Base-by-base conservation (phyloP, 441 rosid species). In the Geranium incanum region DNA sequence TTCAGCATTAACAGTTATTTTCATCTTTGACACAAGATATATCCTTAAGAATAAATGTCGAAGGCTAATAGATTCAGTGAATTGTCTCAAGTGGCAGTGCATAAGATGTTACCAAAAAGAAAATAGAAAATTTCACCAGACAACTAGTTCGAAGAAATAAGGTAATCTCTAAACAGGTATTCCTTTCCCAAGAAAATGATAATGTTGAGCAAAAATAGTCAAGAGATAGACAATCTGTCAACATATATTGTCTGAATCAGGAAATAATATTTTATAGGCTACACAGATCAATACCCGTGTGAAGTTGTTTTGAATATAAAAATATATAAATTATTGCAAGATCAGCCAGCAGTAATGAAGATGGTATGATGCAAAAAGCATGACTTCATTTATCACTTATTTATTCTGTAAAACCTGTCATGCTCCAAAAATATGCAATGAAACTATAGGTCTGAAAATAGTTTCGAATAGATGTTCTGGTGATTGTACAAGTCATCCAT, bases 81-180 rank as follows among this genome's bases (percentile, higher is more conserved):
- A 6, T 8, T 6, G n/a, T 45, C 52, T 45, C 52, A 45, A 6
- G 52, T 45, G 52, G 11, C 9, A 5, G 57, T 50, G 13, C 11
- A 7, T 45, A 6, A 8, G 2, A 8, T 7, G 41, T 38, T 2
- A 38, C 41, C 41, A 38, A 6, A 38, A 38, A 38, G 0, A 4
- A 38, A 38, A 4, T 1, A 38, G 0, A 1, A 38, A 4, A 57
- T 15, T 5, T 60, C 23, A 33, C 66, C 66, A 19, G n/a, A 16
- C 66, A 12, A 21, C 13, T 60, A 50, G 63, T 39, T 69, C 60
- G 13, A 66, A 66, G 43, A 66, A 66, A 18, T 66, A 38, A 13
- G 12, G 68, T 21, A 37, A 5, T 66, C 8, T 66, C 2, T 12
- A 66, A 23, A 15, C 33, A 37, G 41, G 68, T 37, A 12, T 21